Evolutionary conservation across 352 stramenopile genomes (phyloP), one percentile per base, ranked within the genome.

Genomic region (Pythium oligandrum): DNA sequence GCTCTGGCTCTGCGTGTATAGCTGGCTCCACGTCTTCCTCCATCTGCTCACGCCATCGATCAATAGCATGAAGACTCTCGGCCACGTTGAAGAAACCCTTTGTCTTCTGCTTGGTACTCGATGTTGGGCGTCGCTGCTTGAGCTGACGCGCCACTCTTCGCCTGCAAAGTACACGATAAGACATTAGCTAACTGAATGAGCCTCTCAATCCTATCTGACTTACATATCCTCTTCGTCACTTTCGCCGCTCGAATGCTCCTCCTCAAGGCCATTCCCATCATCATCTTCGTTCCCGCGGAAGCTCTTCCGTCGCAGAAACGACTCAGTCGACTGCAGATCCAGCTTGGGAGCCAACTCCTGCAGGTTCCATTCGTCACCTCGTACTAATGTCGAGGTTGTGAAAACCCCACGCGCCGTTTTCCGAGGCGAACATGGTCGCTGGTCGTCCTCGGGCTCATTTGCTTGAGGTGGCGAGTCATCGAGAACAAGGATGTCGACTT

Each of bases 1-100:
- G 43, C 8, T 48, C 12, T 30, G 17, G 53, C 38, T 66, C 61
- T n/a, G n/a, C n/a, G n/a, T n/a, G n/a, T n/a, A n/a, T n/a, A n/a
- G n/a, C n/a, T n/a, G n/a, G n/a, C 17, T 26, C 17, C 17, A 26
- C 17, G 36, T 85, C 73, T 7, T 78, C 63, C 9, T 80, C 71
- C 70, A 83, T 78, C 48, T 83, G 63, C 46, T 90, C 77, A n/a
- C 75, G 65, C 78, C 80, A 91, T 37, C 75, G 73, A 49, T 86
- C 74, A 55, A 90, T 88, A 12, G 78, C 80, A 40, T 86, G 68
- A 36, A 90, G 56, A 53, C 80, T 90, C 53, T 83, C 70, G 0
- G 66, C 68, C 11, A 91, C 76, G 58, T 91, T 86, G 61, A 91
- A 89, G 46, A 89, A 87, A n/a, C 59, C 56, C 7, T 51, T 61